Conservation (phyloP, 352 stramenopile genomes). For the Aphanomyces cochlioides region DNA sequence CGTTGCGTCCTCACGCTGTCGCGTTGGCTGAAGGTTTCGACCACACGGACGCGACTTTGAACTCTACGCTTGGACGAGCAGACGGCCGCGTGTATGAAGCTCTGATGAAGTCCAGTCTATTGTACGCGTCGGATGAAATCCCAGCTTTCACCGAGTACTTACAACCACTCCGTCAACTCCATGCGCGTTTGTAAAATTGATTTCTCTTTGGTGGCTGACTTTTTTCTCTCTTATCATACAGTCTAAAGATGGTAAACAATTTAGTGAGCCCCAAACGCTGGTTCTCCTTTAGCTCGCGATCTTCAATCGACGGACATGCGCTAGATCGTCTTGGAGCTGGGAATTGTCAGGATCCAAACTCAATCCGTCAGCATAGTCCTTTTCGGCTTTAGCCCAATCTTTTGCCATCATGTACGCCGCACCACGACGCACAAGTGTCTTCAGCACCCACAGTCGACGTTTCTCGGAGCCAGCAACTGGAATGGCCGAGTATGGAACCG, state of each 20-base stretch:
- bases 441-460: slow-evolving; percentile 69
- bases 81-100: slow-evolving; percentile 75
- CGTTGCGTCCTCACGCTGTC: slow-evolving; percentile 58
- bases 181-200: background rate
- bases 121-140: slow-evolving; percentile 11
- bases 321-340: slow-evolving; percentile 46
- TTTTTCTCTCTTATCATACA: too few species aligned
- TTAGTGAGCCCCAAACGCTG: background rate
- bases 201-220: too few species aligned
- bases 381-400: slow-evolving; percentile 45
- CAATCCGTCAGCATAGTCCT: slow-evolving; percentile 52
- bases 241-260: too few species aligned
- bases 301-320: slow-evolving; percentile 36
- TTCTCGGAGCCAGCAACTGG: slow-evolving; percentile 51
- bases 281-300: background rate
- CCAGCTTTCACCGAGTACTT: slow-evolving; percentile 16
- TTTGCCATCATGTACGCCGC: slow-evolving; percentile 44
- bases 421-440: slow-evolving; percentile 64
- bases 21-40: slow-evolving; percentile 72
- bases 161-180: slow-evolving; percentile 10
- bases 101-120: slow-evolving; percentile 18
- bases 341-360: slow-evolving; percentile 58
- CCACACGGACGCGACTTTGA: slow-evolving; percentile 62
- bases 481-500: slow-evolving; percentile 55
- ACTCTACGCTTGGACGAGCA: slow-evolving; percentile 55